phyloP scores from a whole-genome alignment of 768 basidiomycete genomes.

The Podaxis sp. region DNA sequence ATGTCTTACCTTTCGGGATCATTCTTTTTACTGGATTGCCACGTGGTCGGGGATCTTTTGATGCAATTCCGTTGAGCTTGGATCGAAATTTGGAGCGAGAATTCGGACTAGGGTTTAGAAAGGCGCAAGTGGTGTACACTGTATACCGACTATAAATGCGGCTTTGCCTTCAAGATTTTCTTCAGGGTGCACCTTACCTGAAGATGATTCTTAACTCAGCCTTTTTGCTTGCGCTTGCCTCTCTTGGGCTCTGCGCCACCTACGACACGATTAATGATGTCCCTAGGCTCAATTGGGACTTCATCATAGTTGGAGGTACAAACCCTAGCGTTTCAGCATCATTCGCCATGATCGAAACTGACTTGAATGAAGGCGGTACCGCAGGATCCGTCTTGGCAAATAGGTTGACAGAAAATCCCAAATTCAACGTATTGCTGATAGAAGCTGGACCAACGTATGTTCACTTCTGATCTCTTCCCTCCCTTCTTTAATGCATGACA shows the following conservation, averaged over 20 bases:
- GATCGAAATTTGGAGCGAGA: no score
- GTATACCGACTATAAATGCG: no score
- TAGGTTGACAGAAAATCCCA: slow-evolving; percentile 21
- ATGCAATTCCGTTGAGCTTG: no score
- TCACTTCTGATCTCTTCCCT: not conserved
- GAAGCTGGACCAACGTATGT: slow-evolving; percentile 24
- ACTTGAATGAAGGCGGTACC: slow-evolving; percentile 20
- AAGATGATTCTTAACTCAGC: not conserved
- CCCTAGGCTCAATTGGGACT: slow-evolving; percentile 5
- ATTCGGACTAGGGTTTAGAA: no score
- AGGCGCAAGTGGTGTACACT: no score
- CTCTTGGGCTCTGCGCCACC: not conserved
- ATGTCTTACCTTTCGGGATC: no score
- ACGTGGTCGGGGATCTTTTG: no score
- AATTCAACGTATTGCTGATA: slow-evolving; percentile 24
- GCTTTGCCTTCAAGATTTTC: no score
- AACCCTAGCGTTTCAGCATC: not conserved
- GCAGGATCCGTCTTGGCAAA: slow-evolving; percentile 29
- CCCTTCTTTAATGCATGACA: no score
- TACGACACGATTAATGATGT: not conserved
- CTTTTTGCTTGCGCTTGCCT: not conserved
- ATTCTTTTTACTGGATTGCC: no score
- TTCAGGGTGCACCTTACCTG: not conserved
- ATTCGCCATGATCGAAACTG: not conserved
- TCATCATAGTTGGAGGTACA: slow-evolving; percentile 24